Evolutionary conservation across 306 rosid species (phyloP).

Genomic region (Pyrus communis): DNA sequence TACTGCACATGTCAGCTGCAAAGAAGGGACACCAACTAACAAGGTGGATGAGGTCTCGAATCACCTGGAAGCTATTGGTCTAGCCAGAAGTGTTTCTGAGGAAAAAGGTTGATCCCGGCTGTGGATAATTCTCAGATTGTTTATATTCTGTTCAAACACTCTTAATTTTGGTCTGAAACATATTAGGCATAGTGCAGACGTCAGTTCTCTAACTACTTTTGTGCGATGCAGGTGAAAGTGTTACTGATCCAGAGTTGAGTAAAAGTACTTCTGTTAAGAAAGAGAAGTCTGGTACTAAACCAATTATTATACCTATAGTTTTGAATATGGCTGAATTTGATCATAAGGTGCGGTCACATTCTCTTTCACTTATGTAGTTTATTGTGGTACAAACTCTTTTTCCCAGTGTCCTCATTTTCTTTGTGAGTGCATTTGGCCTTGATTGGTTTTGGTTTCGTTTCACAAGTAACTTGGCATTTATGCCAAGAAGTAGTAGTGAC

Average conservation of each 20-base stretch:
- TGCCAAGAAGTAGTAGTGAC: not conserved
- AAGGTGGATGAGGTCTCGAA: conserved; percentile 36
- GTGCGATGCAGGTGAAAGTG: conserved; percentile 46
- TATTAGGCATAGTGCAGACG: not conserved
- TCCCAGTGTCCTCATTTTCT: not conserved
- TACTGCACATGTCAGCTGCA: conserved; percentile 22
- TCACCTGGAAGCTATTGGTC: conserved; percentile 33
- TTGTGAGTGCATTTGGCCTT: not conserved
- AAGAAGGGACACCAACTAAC: conserved; percentile 28
- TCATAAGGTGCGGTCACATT: conserved; percentile 60
- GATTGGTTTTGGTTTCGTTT: not conserved
- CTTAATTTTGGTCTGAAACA: not conserved
- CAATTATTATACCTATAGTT: conserved; percentile 78
- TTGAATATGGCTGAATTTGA: conserved; percentile 95
- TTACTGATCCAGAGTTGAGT: conserved; percentile 31
- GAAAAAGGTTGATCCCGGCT: conserved; percentile 38
- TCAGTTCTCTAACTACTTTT: conserved; percentile 8
- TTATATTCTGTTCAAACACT: conserved; percentile 4
- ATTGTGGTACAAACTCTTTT: not conserved
- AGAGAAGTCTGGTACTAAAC: conserved; percentile 72
- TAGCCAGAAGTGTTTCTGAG: conserved; percentile 29
- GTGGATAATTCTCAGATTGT: conserved; percentile 4
- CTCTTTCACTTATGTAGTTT: not conserved
- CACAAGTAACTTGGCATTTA: not conserved
- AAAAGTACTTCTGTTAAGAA: conserved; percentile 29